Evolutionary conservation across 1,284 basidiomycete genomes (phyloP), one percentile per base, ranked within the genome.

Genomic region (Leucoagaricus sp.): DNA sequence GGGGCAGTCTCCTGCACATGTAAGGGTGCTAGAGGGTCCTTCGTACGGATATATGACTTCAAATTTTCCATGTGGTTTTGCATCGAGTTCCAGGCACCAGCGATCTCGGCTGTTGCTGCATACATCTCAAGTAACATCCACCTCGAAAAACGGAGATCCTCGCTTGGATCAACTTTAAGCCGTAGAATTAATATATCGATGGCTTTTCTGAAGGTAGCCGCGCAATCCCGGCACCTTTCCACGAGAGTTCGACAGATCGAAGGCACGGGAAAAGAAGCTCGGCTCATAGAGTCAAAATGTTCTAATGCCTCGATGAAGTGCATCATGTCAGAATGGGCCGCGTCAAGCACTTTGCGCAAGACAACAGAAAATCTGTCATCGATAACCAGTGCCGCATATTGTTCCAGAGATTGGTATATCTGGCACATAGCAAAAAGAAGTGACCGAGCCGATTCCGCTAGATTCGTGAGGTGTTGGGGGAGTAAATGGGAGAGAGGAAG

Each of bases 361-460:
- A 93, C 84, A 4, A 87, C 85, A 10, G 92, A 86, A 31, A 97
- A 75, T n/a, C 93, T 84, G 59, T 96, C 94, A 66, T 96, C 90
- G 52, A 89, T 86, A 21, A 91, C 90, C 63, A 93, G 91, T 13
- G 88, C 82, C 49, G 92, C 89, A 72, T 96, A 97, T 65, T 97
- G 93, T 57, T 93, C 87, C 25, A 99, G 76, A 0, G 93, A 89
- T 59, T 94, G 86, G 68, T 98, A 92, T 28, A 98, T 86, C 72
- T 98, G 96, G 28, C 93, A 94, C 55, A 96, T 80, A 1, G 94
- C 91, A 69, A 98, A 99, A 19, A 98, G 82, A 45, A 99, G 87
- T 12, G 93, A 95, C 26, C 96, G 89, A 46, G 93, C 87, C 4
- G 91, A 89, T 67, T 99, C 95, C 50, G 96, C 82, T 31, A 96